Evolutionary conservation across 139 green algal genomes (phyloP).

Genomic region (Pleodorina starrii): DNA sequence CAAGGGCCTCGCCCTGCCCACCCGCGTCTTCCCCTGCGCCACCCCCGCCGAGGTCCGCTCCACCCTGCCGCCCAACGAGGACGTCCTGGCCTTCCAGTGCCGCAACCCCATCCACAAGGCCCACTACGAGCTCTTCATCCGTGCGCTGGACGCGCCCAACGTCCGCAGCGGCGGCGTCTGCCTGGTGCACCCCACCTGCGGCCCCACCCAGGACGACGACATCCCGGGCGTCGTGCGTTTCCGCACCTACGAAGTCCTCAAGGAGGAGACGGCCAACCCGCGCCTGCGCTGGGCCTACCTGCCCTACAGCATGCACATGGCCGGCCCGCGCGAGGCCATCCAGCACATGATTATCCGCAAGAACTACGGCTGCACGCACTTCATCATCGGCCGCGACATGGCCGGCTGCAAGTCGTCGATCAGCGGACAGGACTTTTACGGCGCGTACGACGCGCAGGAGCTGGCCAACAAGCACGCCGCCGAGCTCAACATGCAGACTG

Average conservation of each 20-base stretch:
- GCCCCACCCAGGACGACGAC: conserved; percentile 88
- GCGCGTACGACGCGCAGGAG: conserved; percentile 74
- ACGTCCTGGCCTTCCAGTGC: conserved; percentile 90
- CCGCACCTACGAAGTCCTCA: conserved; percentile 88
- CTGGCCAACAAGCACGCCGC: conserved; percentile 76
- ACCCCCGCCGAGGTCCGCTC: conserved; percentile 80
- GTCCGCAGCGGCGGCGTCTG: conserved; percentile 79
- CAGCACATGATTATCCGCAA: conserved; percentile 96
- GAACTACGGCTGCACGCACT: conserved; percentile 94
- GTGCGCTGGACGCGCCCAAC: conserved; percentile 84
- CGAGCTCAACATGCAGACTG: conserved; percentile 91
- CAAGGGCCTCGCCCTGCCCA: conserved; percentile 86
- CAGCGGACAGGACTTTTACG: conserved; percentile 89
- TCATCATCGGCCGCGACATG: conserved; percentile 95
- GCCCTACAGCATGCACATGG: conserved; percentile 96
- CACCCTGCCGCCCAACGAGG: conserved; percentile 75
- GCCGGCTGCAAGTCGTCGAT: conserved; percentile 87
- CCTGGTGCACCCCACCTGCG: conserved; percentile 91
- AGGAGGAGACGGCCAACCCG: conserved; percentile 84
- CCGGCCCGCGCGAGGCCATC: conserved; percentile 89
- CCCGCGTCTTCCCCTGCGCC: conserved; percentile 83
- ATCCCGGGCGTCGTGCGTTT: conserved; percentile 88
- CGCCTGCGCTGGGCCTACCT: conserved; percentile 87
- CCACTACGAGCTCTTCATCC: conserved; percentile 94
- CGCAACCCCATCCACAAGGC: conserved; percentile 88